A percentile compares a stretch with the other conserved stretches of the same genome.
These are phyloP conservation scores for Herpetomonas muscarum DNA, from an alignment of 208 protist genomes.

Conservation along the genomic window DNA sequence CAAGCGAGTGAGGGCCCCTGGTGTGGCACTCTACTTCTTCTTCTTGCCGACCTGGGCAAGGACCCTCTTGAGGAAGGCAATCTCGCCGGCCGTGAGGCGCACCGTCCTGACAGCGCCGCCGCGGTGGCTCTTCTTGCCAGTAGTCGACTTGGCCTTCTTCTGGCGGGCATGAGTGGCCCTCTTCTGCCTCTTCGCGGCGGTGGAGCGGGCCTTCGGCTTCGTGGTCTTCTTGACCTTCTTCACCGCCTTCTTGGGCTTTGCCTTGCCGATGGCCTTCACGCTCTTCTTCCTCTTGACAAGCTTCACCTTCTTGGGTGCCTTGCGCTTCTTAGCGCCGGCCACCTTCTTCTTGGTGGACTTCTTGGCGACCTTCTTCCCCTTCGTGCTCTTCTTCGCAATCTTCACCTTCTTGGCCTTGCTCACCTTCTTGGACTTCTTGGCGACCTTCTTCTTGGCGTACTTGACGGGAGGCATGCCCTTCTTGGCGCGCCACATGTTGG, in stretches of 20 bases:
- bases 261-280: neutral
- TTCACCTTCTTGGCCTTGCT: neutral
- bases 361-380: neutral
- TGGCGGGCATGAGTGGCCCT: too few relatives aligned
- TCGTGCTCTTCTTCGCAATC: neutral
- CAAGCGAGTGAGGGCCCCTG: too few relatives aligned
- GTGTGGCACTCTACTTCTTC: too few relatives aligned
- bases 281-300: neutral
- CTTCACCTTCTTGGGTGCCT: conserved; percentile 4
- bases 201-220: neutral
- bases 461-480: neutral
- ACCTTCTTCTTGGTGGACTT: conserved; percentile 7
- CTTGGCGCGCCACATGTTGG: conserved; percentile 10
- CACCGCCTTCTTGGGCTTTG: neutral
- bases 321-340: neutral
- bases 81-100: too few relatives aligned
- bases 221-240: neutral
- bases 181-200: too few relatives aligned
- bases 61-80: too few relatives aligned
- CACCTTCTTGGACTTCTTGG: conserved; percentile 1
- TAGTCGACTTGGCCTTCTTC: too few relatives aligned
- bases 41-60: too few relatives aligned
- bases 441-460: neutral
- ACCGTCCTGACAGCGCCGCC: too few relatives aligned
- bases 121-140: too few relatives aligned